Base-by-base conservation (phyloP, 176 grass and related monocot species). In the Hyparrhenia diplandra region DNA sequence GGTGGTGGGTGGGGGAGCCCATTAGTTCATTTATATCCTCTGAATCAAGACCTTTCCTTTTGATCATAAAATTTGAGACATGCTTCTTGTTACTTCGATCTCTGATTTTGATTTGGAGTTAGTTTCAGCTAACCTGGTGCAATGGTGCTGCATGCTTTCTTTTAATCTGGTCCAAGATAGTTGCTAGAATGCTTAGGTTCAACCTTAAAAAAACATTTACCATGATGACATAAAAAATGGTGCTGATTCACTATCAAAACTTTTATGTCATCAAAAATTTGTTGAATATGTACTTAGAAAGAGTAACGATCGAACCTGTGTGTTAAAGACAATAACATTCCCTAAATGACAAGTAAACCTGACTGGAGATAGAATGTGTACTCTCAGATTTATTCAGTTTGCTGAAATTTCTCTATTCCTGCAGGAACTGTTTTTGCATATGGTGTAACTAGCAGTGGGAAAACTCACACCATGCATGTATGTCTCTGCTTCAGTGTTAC, bases 381-480 rank as follows among this genome's bases (percentile, higher is more conserved):
- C 76, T 54, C 32, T 49, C 20, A 69, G 40, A 63, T 76, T 70
- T 67, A 76, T 62, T 67, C 45, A 23, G 21, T 73, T 73, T 20
- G 18, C 51, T 73, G 42, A 87, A 5, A 73, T 31, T 73, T 30
- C 5, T 87, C 29, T 67, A 30, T 73, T 85, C 68, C 65, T 77
- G 59, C 90, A 98, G 95, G 95, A 36, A 98, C 95, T 64, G 95
- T 95, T 85, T 98, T 98, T 92, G 95, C 95, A 62, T 98, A 98
- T 89, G 95, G 95, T 71, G 95, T 98, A 67, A 98, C 95, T 73
- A 98, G 95, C 73, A 98, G 95, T 55, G 95, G 95, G 55, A 97
- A 97, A 94, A 97, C 94, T 61, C 94, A 97, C 72, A 97, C 94
- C 57, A 98, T 98, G 95, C 92, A 98, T 88, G 92, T 98, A 92